Evolutionary conservation across 257 asterid genomes (phyloP).

Genomic region (Datura wrightii): DNA sequence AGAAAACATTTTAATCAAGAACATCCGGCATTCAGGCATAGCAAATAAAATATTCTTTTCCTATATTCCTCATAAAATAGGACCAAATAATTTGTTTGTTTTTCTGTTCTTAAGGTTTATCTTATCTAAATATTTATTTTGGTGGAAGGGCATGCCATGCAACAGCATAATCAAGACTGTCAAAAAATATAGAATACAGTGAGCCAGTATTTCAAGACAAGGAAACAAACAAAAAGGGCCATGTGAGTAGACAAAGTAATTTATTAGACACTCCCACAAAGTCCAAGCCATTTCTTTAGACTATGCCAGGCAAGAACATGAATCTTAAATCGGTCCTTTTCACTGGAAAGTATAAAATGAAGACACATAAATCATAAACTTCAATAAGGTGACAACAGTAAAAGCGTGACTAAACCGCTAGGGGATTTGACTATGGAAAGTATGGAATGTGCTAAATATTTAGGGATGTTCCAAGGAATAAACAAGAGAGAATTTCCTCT

Average conservation of each 20-base stretch:
- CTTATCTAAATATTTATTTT: background rate
- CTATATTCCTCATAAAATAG: background rate
- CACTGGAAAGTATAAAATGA: background rate
- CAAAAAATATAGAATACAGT: background rate
- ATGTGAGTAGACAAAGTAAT: background rate
- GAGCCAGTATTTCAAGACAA: background rate
- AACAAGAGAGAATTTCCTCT: background rate
- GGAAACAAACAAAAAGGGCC: background rate
- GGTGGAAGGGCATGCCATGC: slow-evolving; percentile 9
- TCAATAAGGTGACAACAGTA: background rate
- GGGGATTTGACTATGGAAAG: background rate
- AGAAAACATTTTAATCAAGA: background rate
- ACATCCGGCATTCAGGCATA: background rate
- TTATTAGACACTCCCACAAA: background rate
- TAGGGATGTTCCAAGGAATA: slow-evolving; percentile 1
- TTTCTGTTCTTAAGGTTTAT: background rate
- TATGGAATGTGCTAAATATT: background rate
- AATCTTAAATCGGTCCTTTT: background rate
- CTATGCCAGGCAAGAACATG: background rate
- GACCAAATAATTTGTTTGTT: background rate
- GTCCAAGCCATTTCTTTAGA: background rate
- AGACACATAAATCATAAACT: background rate
- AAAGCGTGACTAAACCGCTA: slow-evolving; percentile 22
- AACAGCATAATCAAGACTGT: background rate
- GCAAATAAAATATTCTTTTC: background rate